Conservation (phyloP, 768 basidiomycete species). For the Lepiota brunneoincarnata region DNA sequence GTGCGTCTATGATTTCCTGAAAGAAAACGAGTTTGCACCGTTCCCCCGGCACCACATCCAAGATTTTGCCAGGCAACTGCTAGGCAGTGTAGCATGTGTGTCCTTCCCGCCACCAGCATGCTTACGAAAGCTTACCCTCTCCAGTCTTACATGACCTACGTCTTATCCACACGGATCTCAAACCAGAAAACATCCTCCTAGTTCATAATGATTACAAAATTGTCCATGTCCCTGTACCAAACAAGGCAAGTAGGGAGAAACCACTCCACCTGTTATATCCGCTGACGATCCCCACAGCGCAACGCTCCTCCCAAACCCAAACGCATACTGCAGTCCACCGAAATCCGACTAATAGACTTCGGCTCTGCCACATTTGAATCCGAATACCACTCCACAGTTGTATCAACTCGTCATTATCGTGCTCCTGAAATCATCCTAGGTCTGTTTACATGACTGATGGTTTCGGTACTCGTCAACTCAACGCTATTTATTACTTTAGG, state of each 20-base stretch:
- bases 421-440: conserved; percentile 99
- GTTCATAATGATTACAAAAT: conserved; percentile 78
- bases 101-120: conserved; percentile 18
- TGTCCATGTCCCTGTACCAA: conserved; percentile 55
- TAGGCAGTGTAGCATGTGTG: conserved; percentile 93
- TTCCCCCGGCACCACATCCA: conserved; percentile 97
- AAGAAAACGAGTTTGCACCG: conserved; percentile 95
- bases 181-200: conserved; percentile 97
- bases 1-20: conserved; percentile 98
- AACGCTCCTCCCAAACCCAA: conserved; percentile 66
- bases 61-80: conserved; percentile 87
- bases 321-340: conserved; percentile 79
- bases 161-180: conserved; percentile 96
- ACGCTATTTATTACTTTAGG: conserved; percentile 45
- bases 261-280: conserved; percentile 7
- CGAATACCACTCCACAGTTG: conserved; percentile 98
- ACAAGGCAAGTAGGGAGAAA: conserved; percentile 49
- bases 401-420: conserved; percentile 96
- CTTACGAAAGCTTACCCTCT: conserved; percentile 18
- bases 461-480: conserved; percentile 15
- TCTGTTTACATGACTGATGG: conserved; percentile 32
- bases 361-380: conserved; percentile 97
- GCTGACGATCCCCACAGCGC: conserved; percentile 40
- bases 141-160: conserved; percentile 88
- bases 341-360: conserved; percentile 96